Conservation (phyloP, 345 rosid species). For the Mangifera indica region DNA sequence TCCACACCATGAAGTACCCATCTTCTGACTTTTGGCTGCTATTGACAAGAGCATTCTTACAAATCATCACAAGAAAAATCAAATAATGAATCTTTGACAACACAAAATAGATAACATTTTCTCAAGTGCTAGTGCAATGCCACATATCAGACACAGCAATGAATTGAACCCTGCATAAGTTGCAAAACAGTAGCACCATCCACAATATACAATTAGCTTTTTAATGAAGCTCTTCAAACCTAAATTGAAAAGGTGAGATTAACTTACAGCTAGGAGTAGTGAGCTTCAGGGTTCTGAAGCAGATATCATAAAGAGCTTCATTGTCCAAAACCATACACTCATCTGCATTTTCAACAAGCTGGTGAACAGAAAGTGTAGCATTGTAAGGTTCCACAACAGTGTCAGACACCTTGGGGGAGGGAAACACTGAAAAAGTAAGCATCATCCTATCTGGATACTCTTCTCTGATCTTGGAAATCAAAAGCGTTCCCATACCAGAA, state of each 20-base stretch:
- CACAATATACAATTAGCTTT: not conserved
- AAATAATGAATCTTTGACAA: not conserved
- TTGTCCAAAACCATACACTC: slow-evolving; percentile 76
- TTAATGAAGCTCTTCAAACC: not conserved
- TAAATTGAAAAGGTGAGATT: not conserved
- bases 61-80: not conserved
- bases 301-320: slow-evolving; percentile 71
- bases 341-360: slow-evolving; percentile 73
- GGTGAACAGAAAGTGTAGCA: slow-evolving; percentile 75
- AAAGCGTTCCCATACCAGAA: slow-evolving; percentile 71
- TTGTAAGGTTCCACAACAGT: slow-evolving; percentile 79
- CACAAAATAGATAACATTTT: not conserved
- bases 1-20: no score
- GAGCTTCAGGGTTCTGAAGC: slow-evolving; percentile 74
- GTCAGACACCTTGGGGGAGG: slow-evolving; percentile 70
- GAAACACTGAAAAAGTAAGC: slow-evolving; percentile 69
- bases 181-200: not conserved
- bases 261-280: slow-evolving; percentile 76
- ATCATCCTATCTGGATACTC: slow-evolving; percentile 74
- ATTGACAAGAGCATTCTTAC: not conserved
- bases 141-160: not conserved
- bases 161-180: not conserved
- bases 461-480: slow-evolving; percentile 67
- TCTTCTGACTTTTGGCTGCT: no score
- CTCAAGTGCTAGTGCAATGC: not conserved